A percentile compares a stretch with the other conserved stretches of the same genome.
phyloP scores from a whole-genome alignment of 2,329 filamentous ascomycete species.

The Cordyceps cicadae region DNA sequence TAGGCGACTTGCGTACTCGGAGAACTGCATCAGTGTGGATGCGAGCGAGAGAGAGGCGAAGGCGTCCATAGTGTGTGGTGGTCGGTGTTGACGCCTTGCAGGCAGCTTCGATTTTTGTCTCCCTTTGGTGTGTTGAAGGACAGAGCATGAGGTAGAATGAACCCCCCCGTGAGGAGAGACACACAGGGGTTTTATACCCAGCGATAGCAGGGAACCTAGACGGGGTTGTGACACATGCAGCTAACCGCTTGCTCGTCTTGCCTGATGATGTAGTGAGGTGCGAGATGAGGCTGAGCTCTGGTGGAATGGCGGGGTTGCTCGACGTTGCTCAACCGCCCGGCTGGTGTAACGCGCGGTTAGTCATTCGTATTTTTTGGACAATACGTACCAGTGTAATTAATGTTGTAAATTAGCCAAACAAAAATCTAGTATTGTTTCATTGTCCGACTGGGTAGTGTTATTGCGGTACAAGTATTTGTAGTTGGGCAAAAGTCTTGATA shows the following conservation, averaged over 20 bases:
- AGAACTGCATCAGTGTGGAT: not conserved
- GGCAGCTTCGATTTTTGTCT: not conserved
- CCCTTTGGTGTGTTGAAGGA: not conserved
- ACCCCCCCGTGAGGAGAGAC: not conserved
- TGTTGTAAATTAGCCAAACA: not conserved
- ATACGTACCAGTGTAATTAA: not conserved
- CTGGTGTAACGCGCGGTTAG: not conserved
- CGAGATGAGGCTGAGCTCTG: not conserved
- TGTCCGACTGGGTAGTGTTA: not conserved
- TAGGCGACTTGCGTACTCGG: constrained; percentile 1
- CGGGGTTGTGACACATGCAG: not conserved
- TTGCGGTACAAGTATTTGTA: not conserved
- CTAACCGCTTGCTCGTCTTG: not conserved
- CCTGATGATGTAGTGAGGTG: not conserved
- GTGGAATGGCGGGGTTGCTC: constrained; percentile 1
- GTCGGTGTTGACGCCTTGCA: not conserved
- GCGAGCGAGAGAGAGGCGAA: constrained; percentile 6
- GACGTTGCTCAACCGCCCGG: not conserved
- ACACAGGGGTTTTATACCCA: not conserved
- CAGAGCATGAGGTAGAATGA: not conserved
- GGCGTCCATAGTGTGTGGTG: not conserved
- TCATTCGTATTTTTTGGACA: not conserved
- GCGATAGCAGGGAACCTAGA: not conserved
- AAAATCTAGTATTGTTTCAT: not conserved
- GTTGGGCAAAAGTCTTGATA: too few species aligned